These are phyloP conservation scores for Taiwanofungus camphoratus DNA, from an alignment of 1,284 basidiomycete species.

Conservation along the genomic window DNA sequence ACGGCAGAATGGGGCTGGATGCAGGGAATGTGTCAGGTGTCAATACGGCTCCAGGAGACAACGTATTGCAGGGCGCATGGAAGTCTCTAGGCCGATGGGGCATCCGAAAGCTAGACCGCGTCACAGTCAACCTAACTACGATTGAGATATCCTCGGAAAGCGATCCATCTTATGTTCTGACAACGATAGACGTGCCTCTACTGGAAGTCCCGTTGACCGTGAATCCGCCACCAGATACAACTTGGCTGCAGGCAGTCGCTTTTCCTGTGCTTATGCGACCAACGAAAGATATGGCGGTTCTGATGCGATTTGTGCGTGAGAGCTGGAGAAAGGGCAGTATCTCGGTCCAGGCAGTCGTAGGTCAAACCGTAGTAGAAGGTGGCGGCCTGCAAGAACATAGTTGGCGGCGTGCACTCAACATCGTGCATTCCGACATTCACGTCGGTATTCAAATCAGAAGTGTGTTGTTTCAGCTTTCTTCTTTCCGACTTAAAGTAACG, in stretches of 20 bases:
- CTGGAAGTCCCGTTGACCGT: constrained; percentile 53
- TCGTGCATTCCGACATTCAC: constrained; percentile 39
- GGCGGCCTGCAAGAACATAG: constrained; percentile 37
- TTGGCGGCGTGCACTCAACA: constrained; percentile 46
- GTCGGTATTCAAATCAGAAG: constrained; percentile 44
- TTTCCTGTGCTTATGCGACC: constrained; percentile 48
- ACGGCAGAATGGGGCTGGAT: constrained; percentile 57
- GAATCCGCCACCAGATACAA: constrained; percentile 45
- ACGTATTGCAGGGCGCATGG: constrained; percentile 43
- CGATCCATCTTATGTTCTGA: constrained; percentile 37
- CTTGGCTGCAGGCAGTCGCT: constrained; percentile 57
- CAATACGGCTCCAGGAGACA: constrained; percentile 36
- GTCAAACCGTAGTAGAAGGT: constrained; percentile 42
- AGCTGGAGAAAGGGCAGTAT: constrained; percentile 53
- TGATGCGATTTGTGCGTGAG: constrained; percentile 48
- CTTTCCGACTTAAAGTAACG: constrained; percentile 8
- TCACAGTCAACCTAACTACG: constrained; percentile 49
- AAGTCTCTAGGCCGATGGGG: constrained; percentile 65
- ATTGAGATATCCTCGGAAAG: constrained; percentile 41
- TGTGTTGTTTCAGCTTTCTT: constrained; percentile 29
- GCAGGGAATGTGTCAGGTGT: constrained; percentile 56
- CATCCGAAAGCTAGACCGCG: constrained; percentile 44
- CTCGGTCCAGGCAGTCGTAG: constrained; percentile 37
- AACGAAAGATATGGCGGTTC: constrained; percentile 42
- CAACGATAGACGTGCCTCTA: constrained; percentile 39